phyloP scores from a whole-genome alignment of 371 early-diverging fungal genomes.

The Apophysomyces trapeziformis region DNA sequence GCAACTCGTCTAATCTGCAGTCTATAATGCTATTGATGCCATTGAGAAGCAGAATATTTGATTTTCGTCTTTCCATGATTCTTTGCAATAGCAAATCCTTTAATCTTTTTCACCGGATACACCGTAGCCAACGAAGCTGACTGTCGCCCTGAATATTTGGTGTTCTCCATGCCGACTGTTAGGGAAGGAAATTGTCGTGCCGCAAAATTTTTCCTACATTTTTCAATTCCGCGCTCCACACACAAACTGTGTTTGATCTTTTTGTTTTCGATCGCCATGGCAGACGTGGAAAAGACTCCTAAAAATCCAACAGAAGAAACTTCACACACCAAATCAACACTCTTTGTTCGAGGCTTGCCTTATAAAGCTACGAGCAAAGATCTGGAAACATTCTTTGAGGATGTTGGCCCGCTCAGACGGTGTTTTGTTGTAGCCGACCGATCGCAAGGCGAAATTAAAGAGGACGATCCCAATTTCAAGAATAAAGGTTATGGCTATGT shows the following conservation, averaged over 20 bases:
- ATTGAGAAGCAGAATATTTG: too few relatives aligned
- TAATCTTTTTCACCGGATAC: too few relatives aligned
- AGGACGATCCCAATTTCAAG: constrained; percentile 31
- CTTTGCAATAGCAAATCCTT: too few relatives aligned
- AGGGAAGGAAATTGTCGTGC: too few relatives aligned
- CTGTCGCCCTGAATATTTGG: too few relatives aligned
- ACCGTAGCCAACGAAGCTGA: too few relatives aligned
- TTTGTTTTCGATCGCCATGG: background rate
- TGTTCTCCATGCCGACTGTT: too few relatives aligned
- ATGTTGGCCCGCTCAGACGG: constrained; percentile 86
- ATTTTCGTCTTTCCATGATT: too few relatives aligned
- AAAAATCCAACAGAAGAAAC: background rate
- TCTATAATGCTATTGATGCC: too few relatives aligned
- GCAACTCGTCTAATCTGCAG: too few relatives aligned
- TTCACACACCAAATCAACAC: constrained; percentile 59
- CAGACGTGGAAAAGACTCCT: background rate
- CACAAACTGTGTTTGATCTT: background rate
- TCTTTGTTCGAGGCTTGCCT: constrained; percentile 90
- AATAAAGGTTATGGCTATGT: constrained; percentile 94
- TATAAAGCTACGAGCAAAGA: constrained; percentile 77
- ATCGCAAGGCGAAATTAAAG: constrained; percentile 34
- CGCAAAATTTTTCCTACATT: too few relatives aligned
- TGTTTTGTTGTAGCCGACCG: constrained; percentile 84
- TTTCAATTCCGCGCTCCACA: background rate
- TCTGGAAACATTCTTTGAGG: constrained; percentile 87